phyloP scores from a whole-genome alignment of 169 alveolate genomes.

The Eimeria maxima region DNA sequence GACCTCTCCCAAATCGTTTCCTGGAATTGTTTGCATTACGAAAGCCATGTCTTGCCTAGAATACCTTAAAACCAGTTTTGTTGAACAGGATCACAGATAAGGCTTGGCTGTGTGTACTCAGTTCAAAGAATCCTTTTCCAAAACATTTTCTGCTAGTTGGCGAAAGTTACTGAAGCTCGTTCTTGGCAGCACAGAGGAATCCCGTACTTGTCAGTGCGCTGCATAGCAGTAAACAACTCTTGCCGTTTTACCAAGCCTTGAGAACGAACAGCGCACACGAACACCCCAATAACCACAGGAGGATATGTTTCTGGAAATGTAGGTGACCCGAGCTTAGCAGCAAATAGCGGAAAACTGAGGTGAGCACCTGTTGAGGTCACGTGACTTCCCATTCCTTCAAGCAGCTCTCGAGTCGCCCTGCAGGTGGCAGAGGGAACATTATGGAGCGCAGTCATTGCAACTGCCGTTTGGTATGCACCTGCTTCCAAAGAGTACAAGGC shows the following conservation, averaged over 20 bases:
- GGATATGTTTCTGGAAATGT: no score
- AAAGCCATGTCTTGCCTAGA: conserved; percentile 70
- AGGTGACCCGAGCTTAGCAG: background rate
- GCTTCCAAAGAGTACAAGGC: background rate
- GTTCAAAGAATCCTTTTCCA: background rate
- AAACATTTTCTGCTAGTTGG: background rate
- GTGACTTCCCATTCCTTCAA: conserved; percentile 46
- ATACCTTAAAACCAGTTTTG: background rate
- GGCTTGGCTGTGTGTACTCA: background rate
- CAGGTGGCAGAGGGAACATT: background rate
- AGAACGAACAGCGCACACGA: background rate
- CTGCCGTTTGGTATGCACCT: background rate
- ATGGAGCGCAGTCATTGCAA: background rate
- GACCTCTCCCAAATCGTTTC: conserved; percentile 65
- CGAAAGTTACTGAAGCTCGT: background rate
- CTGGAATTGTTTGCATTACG: conserved; percentile 73
- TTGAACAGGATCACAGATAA: background rate
- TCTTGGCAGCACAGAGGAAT: background rate
- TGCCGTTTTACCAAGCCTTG: conserved; percentile 54
- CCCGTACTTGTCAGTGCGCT: conserved; percentile 64
- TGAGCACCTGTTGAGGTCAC: conserved; percentile 47
- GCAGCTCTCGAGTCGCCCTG: conserved; percentile 67
- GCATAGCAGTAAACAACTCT: conserved; percentile 53
- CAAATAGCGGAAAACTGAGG: background rate
- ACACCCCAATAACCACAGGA: background rate